Conservation (phyloP, 106 monocot species). For the Acanthochlamys bracteata region DNA sequence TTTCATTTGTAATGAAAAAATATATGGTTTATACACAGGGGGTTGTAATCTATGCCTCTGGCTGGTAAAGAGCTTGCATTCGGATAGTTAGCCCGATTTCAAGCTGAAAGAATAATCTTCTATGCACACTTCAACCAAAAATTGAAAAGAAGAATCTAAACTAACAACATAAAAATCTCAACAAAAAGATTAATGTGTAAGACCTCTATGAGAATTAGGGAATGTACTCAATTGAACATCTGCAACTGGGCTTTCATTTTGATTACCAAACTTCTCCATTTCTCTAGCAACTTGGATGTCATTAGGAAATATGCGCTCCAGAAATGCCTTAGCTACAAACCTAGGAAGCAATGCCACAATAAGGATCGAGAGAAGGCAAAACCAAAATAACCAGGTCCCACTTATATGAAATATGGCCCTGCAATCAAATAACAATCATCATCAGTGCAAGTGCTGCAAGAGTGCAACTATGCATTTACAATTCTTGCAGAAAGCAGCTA, state of each 20-base stretch:
- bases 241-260: neutral
- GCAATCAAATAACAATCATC: constrained; percentile 5
- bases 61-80: constrained; percentile 25
- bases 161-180: constrained; percentile 2
- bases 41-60: constrained; percentile 32
- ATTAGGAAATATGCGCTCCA: constrained; percentile 41
- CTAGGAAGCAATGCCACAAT: constrained; percentile 61
- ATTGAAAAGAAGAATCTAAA: neutral
- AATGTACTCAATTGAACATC: constrained; percentile 47
- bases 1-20: constrained; percentile 17
- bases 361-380: constrained; percentile 42
- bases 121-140: constrained; percentile 38
- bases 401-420: constrained; percentile 86
- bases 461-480: too few species aligned
- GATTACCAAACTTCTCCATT: constrained; percentile 40
- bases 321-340: constrained; percentile 46
- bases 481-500: too few species aligned
- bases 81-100: constrained; percentile 15
- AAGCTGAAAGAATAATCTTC: constrained; percentile 53
- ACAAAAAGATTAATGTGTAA: constrained; percentile 16
- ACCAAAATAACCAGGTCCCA: constrained; percentile 69
- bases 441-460: neutral
- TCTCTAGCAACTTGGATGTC: constrained; percentile 81
- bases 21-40: constrained; percentile 17
- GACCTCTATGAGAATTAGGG: constrained; percentile 4